Conservation (phyloP, 768 basidiomycete species). For the Flagelloscypha sp. region DNA sequence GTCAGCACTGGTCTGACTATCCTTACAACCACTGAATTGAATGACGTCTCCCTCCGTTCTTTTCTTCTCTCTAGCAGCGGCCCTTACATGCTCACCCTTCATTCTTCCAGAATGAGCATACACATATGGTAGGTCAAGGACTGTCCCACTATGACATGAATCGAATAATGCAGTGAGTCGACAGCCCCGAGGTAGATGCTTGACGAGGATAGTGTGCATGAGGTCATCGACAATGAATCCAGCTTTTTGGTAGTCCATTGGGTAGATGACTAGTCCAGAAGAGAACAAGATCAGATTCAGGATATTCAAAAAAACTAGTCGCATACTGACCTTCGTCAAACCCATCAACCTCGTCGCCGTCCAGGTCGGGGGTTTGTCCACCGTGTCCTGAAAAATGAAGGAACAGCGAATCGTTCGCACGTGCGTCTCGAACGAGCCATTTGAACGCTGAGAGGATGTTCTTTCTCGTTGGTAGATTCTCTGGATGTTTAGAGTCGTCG, state of each 20-base stretch:
- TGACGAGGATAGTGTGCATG: slow-evolving; percentile 24
- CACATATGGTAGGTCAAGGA: slow-evolving; percentile 33
- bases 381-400: slow-evolving; percentile 92
- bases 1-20: slow-evolving; percentile 67
- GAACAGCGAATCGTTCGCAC: slow-evolving; percentile 64
- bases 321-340: slow-evolving; percentile 57
- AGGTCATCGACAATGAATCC: slow-evolving; percentile 72
- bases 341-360: slow-evolving; percentile 77
- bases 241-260: slow-evolving; percentile 69
- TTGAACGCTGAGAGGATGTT: slow-evolving; percentile 54
- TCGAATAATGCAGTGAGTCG: slow-evolving; percentile 49
- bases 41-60: too few species aligned
- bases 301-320: too few species aligned
- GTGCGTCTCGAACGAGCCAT: slow-evolving; percentile 65
- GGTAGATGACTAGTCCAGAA: slow-evolving; percentile 62
- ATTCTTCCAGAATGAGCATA: slow-evolving; percentile 53
- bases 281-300: not conserved
- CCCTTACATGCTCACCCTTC: slow-evolving; percentile 24
- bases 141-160: slow-evolving; percentile 49
- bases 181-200: slow-evolving; percentile 38
- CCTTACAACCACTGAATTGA: slow-evolving; percentile 64
- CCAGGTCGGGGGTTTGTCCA: slow-evolving; percentile 71
- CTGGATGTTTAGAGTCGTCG: slow-evolving; percentile 36
- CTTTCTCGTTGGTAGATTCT: slow-evolving; percentile 39
- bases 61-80: too few species aligned